These are phyloP conservation scores for Austroboletus niveus DNA, from an alignment of 1,284 basidiomycete species.

Conservation along the genomic window DNA sequence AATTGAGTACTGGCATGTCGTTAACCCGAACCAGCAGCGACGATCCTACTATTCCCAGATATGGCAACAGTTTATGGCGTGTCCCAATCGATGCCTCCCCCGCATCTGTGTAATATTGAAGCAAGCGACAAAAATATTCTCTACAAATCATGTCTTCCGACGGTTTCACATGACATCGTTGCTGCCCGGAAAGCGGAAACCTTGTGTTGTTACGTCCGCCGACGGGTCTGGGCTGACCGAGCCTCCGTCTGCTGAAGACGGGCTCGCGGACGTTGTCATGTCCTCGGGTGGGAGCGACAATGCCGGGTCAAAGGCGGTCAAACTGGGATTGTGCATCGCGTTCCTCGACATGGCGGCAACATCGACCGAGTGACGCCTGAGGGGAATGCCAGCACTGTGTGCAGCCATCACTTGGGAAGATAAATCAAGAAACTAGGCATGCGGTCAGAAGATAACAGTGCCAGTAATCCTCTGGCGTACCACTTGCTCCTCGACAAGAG, in stretches of 20 bases:
- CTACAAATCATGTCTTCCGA: conserved; percentile 1
- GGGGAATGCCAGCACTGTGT: conserved; percentile 24
- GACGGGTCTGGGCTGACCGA: conserved; percentile 19
- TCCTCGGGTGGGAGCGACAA: conserved; percentile 18
- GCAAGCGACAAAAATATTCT: not conserved
- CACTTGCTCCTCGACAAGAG: conserved; percentile 50
- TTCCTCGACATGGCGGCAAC: conserved; percentile 13
- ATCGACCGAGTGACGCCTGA: conserved; percentile 33
- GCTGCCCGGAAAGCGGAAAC: conserved; percentile 19
- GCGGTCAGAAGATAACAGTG: not conserved
- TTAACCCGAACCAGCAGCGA: conserved; percentile 11
- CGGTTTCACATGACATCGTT: conserved; percentile 14
- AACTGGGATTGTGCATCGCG: conserved; percentile 9
- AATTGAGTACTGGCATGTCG: conserved; percentile 9
- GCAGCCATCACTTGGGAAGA: conserved; percentile 29
- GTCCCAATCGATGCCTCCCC: not conserved
- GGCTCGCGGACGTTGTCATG: conserved; percentile 23
- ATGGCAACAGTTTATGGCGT: not conserved
- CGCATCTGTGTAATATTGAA: conserved; percentile 1
- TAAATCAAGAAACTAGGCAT: conserved; percentile 28
- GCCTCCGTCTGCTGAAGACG: conserved; percentile 21
- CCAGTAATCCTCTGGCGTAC: conserved; percentile 33
- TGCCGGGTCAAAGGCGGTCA: conserved; percentile 17
- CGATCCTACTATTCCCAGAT: conserved; percentile 15
- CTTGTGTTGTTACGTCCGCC: conserved; percentile 16